phyloP scores from a whole-genome alignment of 768 basidiomycete genomes.

The Kwoniella sp. region DNA sequence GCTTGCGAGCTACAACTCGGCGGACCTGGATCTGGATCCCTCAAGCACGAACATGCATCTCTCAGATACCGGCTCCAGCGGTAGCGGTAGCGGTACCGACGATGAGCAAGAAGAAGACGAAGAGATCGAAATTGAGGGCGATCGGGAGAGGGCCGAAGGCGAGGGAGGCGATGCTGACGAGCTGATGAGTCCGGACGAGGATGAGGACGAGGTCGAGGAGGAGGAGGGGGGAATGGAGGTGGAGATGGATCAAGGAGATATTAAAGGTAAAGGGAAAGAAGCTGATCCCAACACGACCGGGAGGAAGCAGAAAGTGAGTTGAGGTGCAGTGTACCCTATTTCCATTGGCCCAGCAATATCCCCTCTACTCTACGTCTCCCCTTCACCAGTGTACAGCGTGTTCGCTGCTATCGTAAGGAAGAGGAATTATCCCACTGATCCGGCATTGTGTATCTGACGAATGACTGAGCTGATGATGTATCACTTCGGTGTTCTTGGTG shows the following conservation, averaged over 20 bases:
- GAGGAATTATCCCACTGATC: too few relatives aligned
- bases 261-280: constrained; percentile 7
- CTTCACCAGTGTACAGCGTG: too few relatives aligned
- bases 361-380: too few relatives aligned
- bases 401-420: too few relatives aligned
- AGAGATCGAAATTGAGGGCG: not conserved
- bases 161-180: not conserved
- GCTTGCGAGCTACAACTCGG: constrained; percentile 7
- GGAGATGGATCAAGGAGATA: not conserved
- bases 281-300: not conserved
- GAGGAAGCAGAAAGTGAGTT: constrained; percentile 5
- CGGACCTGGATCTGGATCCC: constrained; percentile 12
- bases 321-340: not conserved
- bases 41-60: too few relatives aligned
- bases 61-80: not conserved
- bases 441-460: too few relatives aligned
- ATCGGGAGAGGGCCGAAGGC: not conserved
- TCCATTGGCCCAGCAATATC: not conserved
- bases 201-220: constrained; percentile 4
- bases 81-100: not conserved
- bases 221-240: not conserved
- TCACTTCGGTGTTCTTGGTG: too few relatives aligned
- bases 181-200: not conserved
- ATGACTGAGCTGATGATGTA: too few relatives aligned
- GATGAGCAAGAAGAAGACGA: constrained; percentile 2